Base-by-base conservation (phyloP, 2,329 filamentous ascomycete genomes). In the Calonectria ilicicola region DNA sequence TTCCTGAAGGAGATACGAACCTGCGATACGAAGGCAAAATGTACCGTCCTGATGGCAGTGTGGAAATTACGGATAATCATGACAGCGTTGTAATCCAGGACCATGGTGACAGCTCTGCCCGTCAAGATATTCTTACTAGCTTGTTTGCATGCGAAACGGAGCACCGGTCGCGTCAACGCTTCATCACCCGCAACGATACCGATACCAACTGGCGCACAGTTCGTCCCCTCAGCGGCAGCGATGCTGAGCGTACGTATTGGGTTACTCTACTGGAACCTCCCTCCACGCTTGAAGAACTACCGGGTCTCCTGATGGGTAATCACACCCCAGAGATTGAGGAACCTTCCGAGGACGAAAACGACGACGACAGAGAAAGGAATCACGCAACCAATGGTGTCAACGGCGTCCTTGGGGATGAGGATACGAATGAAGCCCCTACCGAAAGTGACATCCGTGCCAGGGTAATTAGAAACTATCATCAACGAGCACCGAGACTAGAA, bases 11-110 rank as follows among this genome's bases (percentile, higher is more conserved):
- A 17, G 92, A 94, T 70, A 84, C 87, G 35, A 88, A 87, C 67
- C 75, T 83, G 42, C 87, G 84, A 14, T 89, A 91, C 60, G 90
- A 94, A 76, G 94, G 93, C 69, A 95, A 96, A 81, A 85, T 87
- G n/a, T 85, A 88, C 51, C 88, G 90, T 64, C 82, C 85, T 5
- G 90, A 92, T 73, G 93, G 93, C 1, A 92, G 93, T 60, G 86
- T 93, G 68, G 87, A 92, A 49, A 85, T 96, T 17, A 84, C 88
- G 1, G 90, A 93, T 72, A 90, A 89, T 9, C 88, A 88, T 26
- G 81, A 81, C 53, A 87, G 89, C 2, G 89, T 91, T 5, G 86
- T 94, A 51, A 89, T 87, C 67, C 88, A 90, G 49, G 90, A 92
- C 77, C 86, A 87, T 35, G 87, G 88, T 12, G 93, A 94, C 78